Evolutionary conservation across 257 asterid genomes (phyloP), one percentile per base, ranked within the genome.

Genomic region (Solanum chaucha): DNA sequence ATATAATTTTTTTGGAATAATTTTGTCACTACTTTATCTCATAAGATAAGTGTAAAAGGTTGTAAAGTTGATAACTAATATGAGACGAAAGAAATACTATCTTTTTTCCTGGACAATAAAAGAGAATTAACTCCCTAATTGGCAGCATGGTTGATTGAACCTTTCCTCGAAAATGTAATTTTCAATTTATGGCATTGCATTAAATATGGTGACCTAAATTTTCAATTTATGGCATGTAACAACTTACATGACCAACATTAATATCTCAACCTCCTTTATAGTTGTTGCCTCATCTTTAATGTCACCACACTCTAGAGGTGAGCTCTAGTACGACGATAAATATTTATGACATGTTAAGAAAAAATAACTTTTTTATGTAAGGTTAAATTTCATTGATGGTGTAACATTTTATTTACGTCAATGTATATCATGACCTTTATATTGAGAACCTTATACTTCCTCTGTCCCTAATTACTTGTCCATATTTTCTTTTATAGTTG

Each of bases 331-430:
- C 24, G 14, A 61, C 28, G 3, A 61, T 22, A 59, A 22, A 22
- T 61, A 61, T 61, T 2, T 61, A 55, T 55, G 26, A 58, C 65
- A 20, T 19, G 65, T 20, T 58, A 20, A 48, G 20, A 20, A 1
- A 58, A 3, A 7, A 19, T 7, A 20, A 20, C 24, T 1, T 19
- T 58, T 6, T 19, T 58, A 58, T 0, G 26, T 20, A 0, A 8
- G 5, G 32, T 61, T 61, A 61, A 61, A 61, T 61, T 61, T 0
- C 2, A 61, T 5, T n/a, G 3, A 10, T 61, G 0, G 13, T n/a
- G 1, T 70, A 30, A 14, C n/a, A 30, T 30, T 70, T 70, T 14
- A 30, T 30, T 61, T 10, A 61, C 6, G 30, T 12, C 9, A 11
- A 24, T 4, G 8, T 2, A 11, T 65, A 8, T 61, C 26, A 26